Conservation (phyloP, 108 stramenopile species). For the Stephanodiscus triporus region DNA sequence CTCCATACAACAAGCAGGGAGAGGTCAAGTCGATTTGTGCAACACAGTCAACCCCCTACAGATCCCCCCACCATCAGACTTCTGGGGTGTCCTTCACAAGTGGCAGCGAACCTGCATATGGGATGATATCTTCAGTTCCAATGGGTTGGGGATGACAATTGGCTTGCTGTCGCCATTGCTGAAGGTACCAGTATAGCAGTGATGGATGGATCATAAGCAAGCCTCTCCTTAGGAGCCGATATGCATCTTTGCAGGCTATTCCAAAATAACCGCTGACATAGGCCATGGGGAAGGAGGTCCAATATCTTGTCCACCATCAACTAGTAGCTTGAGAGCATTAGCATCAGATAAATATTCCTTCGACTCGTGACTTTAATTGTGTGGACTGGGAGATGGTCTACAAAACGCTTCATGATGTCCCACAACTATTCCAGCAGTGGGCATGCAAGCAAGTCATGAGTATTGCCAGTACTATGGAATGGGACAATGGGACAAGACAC, state of each 20-base stretch:
- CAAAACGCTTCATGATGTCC: background rate
- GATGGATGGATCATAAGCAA: constrained; percentile 29
- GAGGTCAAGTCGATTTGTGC: background rate
- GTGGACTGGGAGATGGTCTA: constrained; percentile 7
- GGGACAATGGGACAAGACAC: background rate
- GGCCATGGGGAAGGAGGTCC: background rate
- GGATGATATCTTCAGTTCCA: background rate
- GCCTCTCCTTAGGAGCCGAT: constrained; percentile 22
- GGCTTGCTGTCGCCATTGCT: constrained; percentile 12
- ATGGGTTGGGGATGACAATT: background rate
- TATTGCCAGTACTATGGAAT: constrained; percentile 10
- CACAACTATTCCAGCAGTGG: constrained; percentile 7
- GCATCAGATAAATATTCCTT: background rate
- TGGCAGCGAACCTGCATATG: constrained; percentile 6
- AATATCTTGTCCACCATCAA: background rate
- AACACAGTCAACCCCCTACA: background rate
- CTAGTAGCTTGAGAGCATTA: background rate
- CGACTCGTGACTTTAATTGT: background rate
- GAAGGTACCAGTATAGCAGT: constrained; percentile 1
- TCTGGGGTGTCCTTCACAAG: background rate
- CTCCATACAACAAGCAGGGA: background rate
- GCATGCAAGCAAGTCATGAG: constrained; percentile 11
- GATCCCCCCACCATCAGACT: background rate
- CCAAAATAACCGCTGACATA: constrained; percentile 19
- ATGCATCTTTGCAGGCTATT: background rate